Conservation (phyloP, 2,329 filamentous ascomycete genomes). For the Elsinoe necatrix region DNA sequence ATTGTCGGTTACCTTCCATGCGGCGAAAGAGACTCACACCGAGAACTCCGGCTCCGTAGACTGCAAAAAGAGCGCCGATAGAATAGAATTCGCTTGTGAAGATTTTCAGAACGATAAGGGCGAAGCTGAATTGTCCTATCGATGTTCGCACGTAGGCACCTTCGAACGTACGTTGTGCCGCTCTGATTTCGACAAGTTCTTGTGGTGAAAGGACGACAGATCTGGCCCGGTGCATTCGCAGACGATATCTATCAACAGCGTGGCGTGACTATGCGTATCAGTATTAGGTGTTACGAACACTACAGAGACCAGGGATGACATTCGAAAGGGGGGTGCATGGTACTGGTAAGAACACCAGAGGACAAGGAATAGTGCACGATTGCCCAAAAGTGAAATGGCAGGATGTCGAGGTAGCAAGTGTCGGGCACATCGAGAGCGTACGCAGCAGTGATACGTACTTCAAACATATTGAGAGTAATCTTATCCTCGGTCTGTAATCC, state of each 20-base stretch:
- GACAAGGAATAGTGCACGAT: too few relatives aligned
- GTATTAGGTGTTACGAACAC: neutral
- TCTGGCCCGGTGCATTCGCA: constrained; percentile 74
- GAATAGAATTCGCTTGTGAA: constrained; percentile 95
- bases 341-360: too few relatives aligned
- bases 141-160: constrained; percentile 94
- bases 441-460: constrained; percentile 18
- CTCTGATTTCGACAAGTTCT: constrained; percentile 89
- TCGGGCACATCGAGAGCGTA: too few relatives aligned
- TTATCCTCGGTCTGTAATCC: too few relatives aligned
- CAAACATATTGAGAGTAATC: constrained; percentile 21
- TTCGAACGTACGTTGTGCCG: constrained; percentile 92
- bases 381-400: too few relatives aligned
- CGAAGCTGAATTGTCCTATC: constrained; percentile 89
- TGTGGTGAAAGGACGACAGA: constrained; percentile 72
- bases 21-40: constrained; percentile 76
- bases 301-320: too few relatives aligned
- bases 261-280: constrained; percentile 34
- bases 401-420: too few relatives aligned
- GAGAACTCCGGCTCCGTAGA: constrained; percentile 79
- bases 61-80: constrained; percentile 87
- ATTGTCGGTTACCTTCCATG: constrained; percentile 87
- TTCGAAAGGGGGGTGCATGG: too few relatives aligned
- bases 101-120: constrained; percentile 89
- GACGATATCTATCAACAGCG: constrained; percentile 64